Percentiles rank a stretch among this genome's conserved stretches.
These are phyloP conservation scores for Exophiala lecanii-corni DNA, from an alignment of 2,329 filamentous ascomycete genomes.

Conservation along the genomic window DNA sequence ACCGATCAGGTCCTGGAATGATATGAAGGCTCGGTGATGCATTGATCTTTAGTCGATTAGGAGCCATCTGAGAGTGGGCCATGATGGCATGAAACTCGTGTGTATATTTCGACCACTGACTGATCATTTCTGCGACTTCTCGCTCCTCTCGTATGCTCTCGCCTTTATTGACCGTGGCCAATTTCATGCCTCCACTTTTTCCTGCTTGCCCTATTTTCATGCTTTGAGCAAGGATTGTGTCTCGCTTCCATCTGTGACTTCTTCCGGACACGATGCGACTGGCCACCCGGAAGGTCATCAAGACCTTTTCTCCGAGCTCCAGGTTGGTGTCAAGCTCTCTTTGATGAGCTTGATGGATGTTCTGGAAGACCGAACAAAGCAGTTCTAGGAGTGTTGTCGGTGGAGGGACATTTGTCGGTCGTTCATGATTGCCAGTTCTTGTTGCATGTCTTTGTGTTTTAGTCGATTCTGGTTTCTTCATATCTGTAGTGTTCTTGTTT, in stretches of 20 bases:
- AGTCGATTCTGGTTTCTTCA: constrained; percentile 19
- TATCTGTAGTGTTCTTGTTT: neutral
- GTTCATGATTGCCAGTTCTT: constrained; percentile 29
- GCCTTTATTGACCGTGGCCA: constrained; percentile 76
- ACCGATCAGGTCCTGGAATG: constrained; percentile 23
- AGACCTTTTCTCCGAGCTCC: constrained; percentile 8
- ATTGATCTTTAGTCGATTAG: constrained; percentile 13
- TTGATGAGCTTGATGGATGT: constrained; percentile 23
- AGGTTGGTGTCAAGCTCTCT: constrained; percentile 5
- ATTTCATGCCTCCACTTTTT: constrained; percentile 80
- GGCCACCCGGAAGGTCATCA: constrained; percentile 49
- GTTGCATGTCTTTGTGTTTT: constrained; percentile 17
- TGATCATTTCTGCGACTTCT: constrained; percentile 72
- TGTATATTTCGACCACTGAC: constrained; percentile 69
- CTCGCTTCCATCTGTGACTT: constrained; percentile 84
- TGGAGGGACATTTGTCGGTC: constrained; percentile 83
- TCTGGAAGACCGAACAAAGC: constrained; percentile 64
- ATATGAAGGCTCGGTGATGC: constrained; percentile 6
- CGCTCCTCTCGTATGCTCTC: constrained; percentile 80
- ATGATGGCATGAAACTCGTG: constrained; percentile 66
- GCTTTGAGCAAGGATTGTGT: constrained; percentile 75
- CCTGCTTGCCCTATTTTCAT: constrained; percentile 77
- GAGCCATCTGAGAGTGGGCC: constrained; percentile 35
- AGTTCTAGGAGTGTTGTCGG: constrained; percentile 75
- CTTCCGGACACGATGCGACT: constrained; percentile 81